Evolutionary conservation across 768 basidiomycete genomes (phyloP).

Genomic region (Lyophyllum semitale): DNA sequence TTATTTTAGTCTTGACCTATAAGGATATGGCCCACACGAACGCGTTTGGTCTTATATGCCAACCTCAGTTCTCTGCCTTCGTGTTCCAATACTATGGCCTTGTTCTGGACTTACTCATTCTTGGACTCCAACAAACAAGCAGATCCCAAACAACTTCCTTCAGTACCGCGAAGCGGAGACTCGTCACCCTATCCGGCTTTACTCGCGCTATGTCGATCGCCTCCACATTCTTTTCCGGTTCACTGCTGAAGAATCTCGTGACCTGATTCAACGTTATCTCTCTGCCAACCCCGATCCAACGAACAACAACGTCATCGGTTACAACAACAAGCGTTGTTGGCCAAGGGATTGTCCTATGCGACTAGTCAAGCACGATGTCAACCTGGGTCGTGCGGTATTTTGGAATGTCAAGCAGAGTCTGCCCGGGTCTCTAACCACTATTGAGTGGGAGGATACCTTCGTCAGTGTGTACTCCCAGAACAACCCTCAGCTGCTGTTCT

Average conservation of each 20-base stretch:
- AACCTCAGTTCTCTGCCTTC: constrained; percentile 97
- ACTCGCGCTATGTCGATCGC: constrained; percentile 94
- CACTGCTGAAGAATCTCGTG: constrained; percentile 94
- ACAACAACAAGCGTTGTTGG: constrained; percentile 99
- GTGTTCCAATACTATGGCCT: constrained; percentile 99
- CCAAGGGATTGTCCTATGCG: constrained; percentile 99
- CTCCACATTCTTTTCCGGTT: constrained; percentile 98
- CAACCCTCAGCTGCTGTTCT: constrained; percentile 96
- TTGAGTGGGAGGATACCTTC: constrained; percentile 99
- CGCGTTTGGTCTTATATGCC: constrained; percentile 94
- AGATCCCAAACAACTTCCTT: constrained; percentile 97
- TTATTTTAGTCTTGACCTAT: constrained; percentile 71
- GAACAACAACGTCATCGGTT: constrained; percentile 98
- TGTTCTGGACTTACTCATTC: constrained; percentile 91
- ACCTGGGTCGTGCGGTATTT: constrained; percentile 95
- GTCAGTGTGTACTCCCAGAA: constrained; percentile 97
- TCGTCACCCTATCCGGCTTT: constrained; percentile 95
- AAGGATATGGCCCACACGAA: constrained; percentile 99
- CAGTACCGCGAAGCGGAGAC: constrained; percentile 98
- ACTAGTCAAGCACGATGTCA: constrained; percentile 98
- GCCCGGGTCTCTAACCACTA: constrained; percentile 93
- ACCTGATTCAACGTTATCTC: constrained; percentile 97
- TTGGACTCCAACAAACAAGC: constrained; percentile 97
- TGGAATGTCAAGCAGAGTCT: constrained; percentile 99
- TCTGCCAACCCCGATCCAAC: constrained; percentile 98